Conservation (phyloP, 192 early-diverging fungal genomes). For the Coemansia sp. region DNA sequence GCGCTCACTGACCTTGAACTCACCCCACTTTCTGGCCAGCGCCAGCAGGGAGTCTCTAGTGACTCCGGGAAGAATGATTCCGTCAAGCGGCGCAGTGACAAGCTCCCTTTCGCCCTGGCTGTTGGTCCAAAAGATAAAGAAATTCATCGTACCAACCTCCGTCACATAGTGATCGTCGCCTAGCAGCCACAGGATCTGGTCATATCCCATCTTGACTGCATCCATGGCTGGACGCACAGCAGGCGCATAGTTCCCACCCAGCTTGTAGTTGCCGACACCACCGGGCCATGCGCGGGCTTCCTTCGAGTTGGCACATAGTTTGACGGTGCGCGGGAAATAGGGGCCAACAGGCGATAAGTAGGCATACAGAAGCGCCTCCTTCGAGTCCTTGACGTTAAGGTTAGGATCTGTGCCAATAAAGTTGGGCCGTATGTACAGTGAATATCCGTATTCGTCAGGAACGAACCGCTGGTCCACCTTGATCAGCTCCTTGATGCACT, state of each 20-base stretch:
- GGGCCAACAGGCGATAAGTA: slow-evolving; percentile 95
- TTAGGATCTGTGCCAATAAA: slow-evolving; percentile 90
- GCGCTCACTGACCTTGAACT: slow-evolving; percentile 89
- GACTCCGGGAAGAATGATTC: slow-evolving; percentile 94
- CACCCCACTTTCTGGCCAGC: slow-evolving; percentile 79
- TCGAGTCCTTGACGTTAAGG: slow-evolving; percentile 79
- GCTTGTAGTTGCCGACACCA: slow-evolving; percentile 91
- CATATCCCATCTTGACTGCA: slow-evolving; percentile 81
- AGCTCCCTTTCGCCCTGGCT: slow-evolving; percentile 81
- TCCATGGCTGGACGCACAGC: slow-evolving; percentile 74
- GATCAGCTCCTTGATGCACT: slow-evolving; percentile 83
- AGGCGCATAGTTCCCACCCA: slow-evolving; percentile 72
- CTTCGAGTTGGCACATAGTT: slow-evolving; percentile 77
- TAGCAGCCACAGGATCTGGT: slow-evolving; percentile 97
- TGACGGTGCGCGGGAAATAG: slow-evolving; percentile 90
- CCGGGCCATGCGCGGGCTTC: slow-evolving; percentile 95
- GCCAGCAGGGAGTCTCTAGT: slow-evolving; percentile 90
- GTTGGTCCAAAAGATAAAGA: slow-evolving; percentile 88
- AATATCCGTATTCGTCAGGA: slow-evolving; percentile 87
- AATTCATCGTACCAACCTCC: slow-evolving; percentile 98
- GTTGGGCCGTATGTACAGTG: slow-evolving; percentile 93
- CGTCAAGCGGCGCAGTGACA: slow-evolving; percentile 90
- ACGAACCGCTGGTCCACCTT: slow-evolving; percentile 85
- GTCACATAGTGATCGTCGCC: slow-evolving; percentile 85
- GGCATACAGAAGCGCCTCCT: slow-evolving; percentile 80